Evolutionary conservation across 192 early-diverging fungal genomes (phyloP).

Genomic region (Linnemannia zychae): DNA sequence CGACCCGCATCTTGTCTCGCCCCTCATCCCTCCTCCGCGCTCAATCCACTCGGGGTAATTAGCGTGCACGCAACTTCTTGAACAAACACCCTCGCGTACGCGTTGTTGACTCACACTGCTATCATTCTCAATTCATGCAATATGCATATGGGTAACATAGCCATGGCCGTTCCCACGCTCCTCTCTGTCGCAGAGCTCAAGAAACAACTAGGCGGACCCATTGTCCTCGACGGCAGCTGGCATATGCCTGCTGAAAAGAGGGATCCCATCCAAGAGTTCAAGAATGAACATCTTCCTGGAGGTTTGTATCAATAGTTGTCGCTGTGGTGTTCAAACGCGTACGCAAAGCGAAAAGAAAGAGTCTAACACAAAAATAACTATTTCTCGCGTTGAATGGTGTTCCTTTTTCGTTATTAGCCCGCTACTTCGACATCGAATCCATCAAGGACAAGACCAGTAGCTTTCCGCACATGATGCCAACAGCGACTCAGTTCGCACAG

Average conservation of each 20-base stretch:
- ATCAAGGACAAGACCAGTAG: slow-evolving; percentile 78
- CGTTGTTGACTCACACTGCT: background rate
- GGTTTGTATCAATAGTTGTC: background rate
- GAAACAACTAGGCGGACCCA: slow-evolving; percentile 70
- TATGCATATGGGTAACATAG: slow-evolving; percentile 16
- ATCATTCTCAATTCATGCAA: background rate
- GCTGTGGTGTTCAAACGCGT: background rate
- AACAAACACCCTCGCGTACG: background rate
- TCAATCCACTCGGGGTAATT: slow-evolving; percentile 18
- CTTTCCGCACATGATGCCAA: slow-evolving; percentile 95
- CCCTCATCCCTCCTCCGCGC: slow-evolving; percentile 24
- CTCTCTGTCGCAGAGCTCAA: slow-evolving; percentile 45
- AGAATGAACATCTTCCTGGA: slow-evolving; percentile 63
- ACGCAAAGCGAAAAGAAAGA: background rate
- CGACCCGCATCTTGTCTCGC: slow-evolving; percentile 26
- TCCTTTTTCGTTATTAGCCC: slow-evolving; percentile 60
- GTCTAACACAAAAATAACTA: background rate
- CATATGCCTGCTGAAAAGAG: slow-evolving; percentile 84
- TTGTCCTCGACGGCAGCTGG: slow-evolving; percentile 94
- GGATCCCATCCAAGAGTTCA: slow-evolving; percentile 79
- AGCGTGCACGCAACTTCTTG: background rate
- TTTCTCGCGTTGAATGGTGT: background rate
- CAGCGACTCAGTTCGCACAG: slow-evolving; percentile 75
- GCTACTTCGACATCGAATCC: slow-evolving; percentile 93
- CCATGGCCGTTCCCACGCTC: slow-evolving; percentile 45